Evolutionary conservation across 2,329 filamentous ascomycete species (phyloP).

Genomic region (Byssothecium circinans): DNA sequence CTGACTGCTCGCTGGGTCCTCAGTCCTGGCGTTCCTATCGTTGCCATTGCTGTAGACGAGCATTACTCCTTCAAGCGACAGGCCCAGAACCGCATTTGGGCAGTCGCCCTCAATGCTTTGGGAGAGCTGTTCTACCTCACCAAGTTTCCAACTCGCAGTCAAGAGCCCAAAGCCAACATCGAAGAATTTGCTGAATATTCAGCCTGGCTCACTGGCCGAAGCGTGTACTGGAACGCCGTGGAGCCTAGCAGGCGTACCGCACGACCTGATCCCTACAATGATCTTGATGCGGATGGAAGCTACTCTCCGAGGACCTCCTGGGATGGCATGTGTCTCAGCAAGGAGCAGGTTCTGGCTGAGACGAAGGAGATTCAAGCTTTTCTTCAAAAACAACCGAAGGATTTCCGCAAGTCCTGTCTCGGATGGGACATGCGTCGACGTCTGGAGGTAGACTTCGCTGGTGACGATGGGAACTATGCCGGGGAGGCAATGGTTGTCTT

Average conservation of each 20-base stretch:
- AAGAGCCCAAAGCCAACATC: slow-evolving; percentile 50
- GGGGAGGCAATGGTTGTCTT: slow-evolving; percentile 79
- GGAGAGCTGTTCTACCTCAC: slow-evolving; percentile 88
- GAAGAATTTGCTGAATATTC: slow-evolving; percentile 61
- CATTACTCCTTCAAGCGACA: slow-evolving; percentile 73
- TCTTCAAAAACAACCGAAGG: slow-evolving; percentile 68
- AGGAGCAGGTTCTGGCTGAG: slow-evolving; percentile 72
- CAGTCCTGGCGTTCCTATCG: slow-evolving; percentile 88
- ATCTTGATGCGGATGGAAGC: slow-evolving; percentile 64
- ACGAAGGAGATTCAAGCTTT: slow-evolving; percentile 81
- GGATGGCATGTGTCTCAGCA: slow-evolving; percentile 69
- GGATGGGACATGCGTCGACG: slow-evolving; percentile 91
- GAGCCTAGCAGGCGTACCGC: slow-evolving; percentile 75
- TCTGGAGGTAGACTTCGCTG: slow-evolving; percentile 86
- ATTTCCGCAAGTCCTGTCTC: slow-evolving; percentile 76
- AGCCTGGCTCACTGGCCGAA: slow-evolving; percentile 80
- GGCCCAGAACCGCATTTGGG: slow-evolving; percentile 75
- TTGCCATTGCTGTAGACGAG: slow-evolving; percentile 81
- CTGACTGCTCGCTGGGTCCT: slow-evolving; percentile 86
- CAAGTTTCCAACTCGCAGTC: slow-evolving; percentile 63
- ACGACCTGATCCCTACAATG: slow-evolving; percentile 71
- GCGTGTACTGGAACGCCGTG: slow-evolving; percentile 77
- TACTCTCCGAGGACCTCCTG: slow-evolving; percentile 82
- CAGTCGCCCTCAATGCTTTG: slow-evolving; percentile 88
- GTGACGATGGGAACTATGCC: slow-evolving; percentile 72